phyloP scores from a whole-genome alignment of 345 rosid genomes.

The Microcos paniculata region DNA sequence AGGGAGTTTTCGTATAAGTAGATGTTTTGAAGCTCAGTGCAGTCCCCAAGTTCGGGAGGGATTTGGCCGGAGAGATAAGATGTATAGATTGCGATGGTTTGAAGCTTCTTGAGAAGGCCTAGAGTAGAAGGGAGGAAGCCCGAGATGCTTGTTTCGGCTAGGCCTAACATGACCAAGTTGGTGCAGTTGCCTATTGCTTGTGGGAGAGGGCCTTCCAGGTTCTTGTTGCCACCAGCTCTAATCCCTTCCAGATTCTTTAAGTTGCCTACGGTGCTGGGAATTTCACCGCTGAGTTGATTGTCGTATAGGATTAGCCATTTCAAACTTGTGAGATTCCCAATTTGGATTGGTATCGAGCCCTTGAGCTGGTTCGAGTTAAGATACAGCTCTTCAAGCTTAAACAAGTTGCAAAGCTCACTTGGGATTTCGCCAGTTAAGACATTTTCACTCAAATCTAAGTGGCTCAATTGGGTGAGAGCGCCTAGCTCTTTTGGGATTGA shows the following conservation, averaged over 20 bases:
- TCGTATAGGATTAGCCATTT: conserved; percentile 55
- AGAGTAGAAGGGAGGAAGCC: conserved; percentile 76
- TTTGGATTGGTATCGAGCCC: conserved; percentile 60
- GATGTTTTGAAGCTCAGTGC: conserved; percentile 67
- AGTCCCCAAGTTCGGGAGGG: conserved; percentile 71
- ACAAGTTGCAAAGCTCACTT: conserved; percentile 52
- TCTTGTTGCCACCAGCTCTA: conserved; percentile 89
- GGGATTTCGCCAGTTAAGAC: conserved; percentile 69
- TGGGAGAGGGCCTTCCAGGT: conserved; percentile 70
- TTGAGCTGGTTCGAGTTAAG: conserved; percentile 62
- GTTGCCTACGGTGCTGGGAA: conserved; percentile 61
- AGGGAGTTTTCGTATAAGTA: conserved; percentile 79
- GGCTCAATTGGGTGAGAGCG: conserved; percentile 28
- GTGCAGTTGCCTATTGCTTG: conserved; percentile 71
- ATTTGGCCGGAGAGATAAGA: conserved; percentile 71
- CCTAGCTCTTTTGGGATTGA: conserved; percentile 54
- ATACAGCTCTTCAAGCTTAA: conserved; percentile 48
- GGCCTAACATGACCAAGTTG: conserved; percentile 55
- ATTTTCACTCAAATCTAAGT: conserved; percentile 71
- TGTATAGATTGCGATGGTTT: conserved; percentile 75
- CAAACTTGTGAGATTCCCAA: conserved; percentile 60
- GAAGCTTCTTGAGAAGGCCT: conserved; percentile 61
- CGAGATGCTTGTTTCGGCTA: conserved; percentile 85
- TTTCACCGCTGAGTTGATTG: conserved; percentile 63
- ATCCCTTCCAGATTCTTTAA: conserved; percentile 51